Evolutionary conservation across 169 alveolate species (phyloP), one percentile per base, ranked within the genome.

Genomic region (Cryptosporidium sp.): DNA sequence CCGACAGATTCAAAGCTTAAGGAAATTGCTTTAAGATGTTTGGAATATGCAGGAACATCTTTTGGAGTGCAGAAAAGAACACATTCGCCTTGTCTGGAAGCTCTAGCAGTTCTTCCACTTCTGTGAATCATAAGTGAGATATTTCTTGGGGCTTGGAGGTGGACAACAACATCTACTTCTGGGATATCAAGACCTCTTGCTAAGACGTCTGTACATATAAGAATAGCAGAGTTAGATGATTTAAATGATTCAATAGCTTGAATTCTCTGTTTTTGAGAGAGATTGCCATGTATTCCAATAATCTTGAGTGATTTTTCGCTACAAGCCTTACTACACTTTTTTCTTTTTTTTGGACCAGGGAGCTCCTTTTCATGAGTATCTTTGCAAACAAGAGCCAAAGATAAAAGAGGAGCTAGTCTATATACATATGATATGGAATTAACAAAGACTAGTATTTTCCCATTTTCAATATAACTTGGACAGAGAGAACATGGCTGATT

Each of bases 101-200:
- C 94, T 69, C 99, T 93, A 14, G 99, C 99, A 69, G 99, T 96
- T 91, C 99, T 95, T 53, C 99, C 99, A 31, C 97, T 98, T 91
- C 99, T 94, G 92, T 98, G 99, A 39, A 98, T 95, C 93, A 98
- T 98, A 23, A 97, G 96, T 26, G 95, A 94, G 2, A 95, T 92
- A 75, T 98, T 97, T 72, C 96, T 98, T 0, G 99, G 99, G 31
- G 98, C 96, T 91, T 97, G 99, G 21, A 96, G 94, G 93, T 97
- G 98, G 37, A 98, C 94, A 14, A 98, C 99, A 95, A 98, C 96
- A 85, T 97, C 98, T 10, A 98, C 99, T 31, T 94, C 92, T 4
- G 99, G 99, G 93, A 98, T 97, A 94, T 98, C 99, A n/a, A 98
- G 94, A 9, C 99, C 99, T 84, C 99, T 93, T 18, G 99, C 96